These are phyloP conservation scores for Grosmannia penicillata DNA, from an alignment of 2,329 filamentous ascomycete genomes.

Conservation along the genomic window DNA sequence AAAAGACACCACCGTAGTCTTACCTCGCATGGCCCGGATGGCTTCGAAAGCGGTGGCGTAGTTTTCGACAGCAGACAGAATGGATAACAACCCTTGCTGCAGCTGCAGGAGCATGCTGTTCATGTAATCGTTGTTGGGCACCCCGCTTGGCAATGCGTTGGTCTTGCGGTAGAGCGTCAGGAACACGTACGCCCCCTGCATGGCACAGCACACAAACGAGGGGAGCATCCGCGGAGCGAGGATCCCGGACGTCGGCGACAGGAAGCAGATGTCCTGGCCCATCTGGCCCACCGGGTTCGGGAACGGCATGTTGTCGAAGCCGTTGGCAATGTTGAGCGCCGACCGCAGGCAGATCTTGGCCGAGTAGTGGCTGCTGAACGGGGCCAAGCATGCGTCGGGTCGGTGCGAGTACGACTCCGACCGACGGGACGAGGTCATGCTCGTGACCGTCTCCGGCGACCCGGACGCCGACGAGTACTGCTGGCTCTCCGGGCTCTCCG, in stretches of 20 bases:
- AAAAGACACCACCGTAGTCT: too few species aligned
- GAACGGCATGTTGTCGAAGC: slow-evolving; percentile 30
- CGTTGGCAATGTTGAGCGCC: slow-evolving; percentile 30
- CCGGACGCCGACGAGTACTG: slow-evolving; percentile 6
- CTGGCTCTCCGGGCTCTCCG: slow-evolving; percentile 12
- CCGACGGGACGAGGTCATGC: neutral
- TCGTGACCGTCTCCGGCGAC: neutral
- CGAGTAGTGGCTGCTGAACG: slow-evolving; percentile 29
- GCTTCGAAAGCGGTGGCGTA: slow-evolving; percentile 29
- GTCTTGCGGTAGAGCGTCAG: slow-evolving; percentile 27
- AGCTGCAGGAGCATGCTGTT: slow-evolving; percentile 22
- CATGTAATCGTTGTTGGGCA: slow-evolving; percentile 12
- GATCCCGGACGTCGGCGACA: slow-evolving; percentile 21
- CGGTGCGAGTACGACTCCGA: too few species aligned
- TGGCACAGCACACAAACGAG: slow-evolving; percentile 28
- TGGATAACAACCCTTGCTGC: slow-evolving; percentile 25
- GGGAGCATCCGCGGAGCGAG: slow-evolving; percentile 29
- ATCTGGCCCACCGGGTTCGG: slow-evolving; percentile 24
- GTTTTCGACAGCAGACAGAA: slow-evolving; percentile 25
- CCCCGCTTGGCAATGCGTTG: slow-evolving; percentile 20
- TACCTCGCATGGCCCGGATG: slow-evolving; percentile 29
- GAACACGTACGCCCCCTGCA: slow-evolving; percentile 29
- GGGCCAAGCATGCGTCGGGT: neutral
- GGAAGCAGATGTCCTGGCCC: slow-evolving; percentile 17
- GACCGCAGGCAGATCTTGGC: slow-evolving; percentile 33